These are phyloP conservation scores for Nemania sp. DNA, from an alignment of 2,329 filamentous ascomycete species.

Conservation along the genomic window DNA sequence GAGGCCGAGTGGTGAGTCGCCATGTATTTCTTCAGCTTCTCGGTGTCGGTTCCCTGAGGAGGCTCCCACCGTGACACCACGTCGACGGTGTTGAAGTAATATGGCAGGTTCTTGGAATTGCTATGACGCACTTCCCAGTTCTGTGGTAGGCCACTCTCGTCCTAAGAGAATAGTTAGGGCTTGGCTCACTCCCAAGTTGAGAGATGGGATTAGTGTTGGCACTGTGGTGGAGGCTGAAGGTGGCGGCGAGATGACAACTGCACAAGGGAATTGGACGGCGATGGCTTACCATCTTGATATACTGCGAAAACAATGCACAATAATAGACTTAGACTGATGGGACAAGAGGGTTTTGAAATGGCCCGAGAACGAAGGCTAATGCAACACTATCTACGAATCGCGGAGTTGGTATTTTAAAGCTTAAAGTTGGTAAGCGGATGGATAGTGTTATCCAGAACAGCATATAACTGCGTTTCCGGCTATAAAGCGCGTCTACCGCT, in stretches of 20 bases:
- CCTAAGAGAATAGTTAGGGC: conserved; percentile 44
- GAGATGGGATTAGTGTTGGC: not conserved
- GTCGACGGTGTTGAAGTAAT: conserved; percentile 91
- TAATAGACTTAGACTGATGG: not conserved
- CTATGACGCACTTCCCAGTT: conserved; percentile 97
- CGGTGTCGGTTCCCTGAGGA: conserved; percentile 81
- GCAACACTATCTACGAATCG: too few species aligned
- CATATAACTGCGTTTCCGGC: too few species aligned
- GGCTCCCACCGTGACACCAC: conserved; percentile 96
- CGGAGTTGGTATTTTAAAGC: not conserved
- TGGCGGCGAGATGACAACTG: not conserved
- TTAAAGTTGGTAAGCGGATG: not conserved
- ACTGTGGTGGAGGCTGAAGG: not conserved
- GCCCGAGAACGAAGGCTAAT: too few species aligned
- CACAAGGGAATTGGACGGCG: not conserved
- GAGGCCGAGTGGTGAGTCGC: conserved; percentile 75
- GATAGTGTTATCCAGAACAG: not conserved
- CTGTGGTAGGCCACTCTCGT: conserved; percentile 78
- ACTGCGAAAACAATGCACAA: conserved; percentile 1
- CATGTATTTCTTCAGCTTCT: conserved; percentile 95
- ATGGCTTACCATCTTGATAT: conserved; percentile 23
- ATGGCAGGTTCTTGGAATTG: conserved; percentile 97
- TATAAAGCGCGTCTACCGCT: too few species aligned
- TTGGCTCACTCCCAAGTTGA: not conserved
- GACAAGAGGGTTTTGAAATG: too few species aligned